Conservation (phyloP, 768 basidiomycete genomes). For the Hericium rajendrae region DNA sequence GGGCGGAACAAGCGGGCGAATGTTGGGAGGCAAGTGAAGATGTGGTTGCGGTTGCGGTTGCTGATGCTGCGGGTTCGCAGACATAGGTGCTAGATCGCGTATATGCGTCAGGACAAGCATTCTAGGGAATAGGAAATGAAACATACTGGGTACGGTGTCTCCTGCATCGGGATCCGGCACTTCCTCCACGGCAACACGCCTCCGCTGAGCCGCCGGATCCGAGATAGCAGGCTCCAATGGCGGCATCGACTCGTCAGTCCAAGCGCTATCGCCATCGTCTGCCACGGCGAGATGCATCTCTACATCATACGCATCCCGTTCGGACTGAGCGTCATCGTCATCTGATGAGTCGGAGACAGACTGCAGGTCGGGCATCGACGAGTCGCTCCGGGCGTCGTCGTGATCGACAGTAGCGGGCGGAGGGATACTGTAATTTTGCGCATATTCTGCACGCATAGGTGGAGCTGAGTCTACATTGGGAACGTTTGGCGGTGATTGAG, state of each 20-base stretch:
- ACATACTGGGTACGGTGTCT: not conserved
- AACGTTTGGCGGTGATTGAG: no score
- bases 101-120: no score
- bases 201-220: not conserved
- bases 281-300: constrained; percentile 10
- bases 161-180: not conserved
- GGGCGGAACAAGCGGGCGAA: not conserved
- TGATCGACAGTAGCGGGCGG: not conserved
- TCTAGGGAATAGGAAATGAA: not conserved
- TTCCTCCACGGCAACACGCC: not conserved
- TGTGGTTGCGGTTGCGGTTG: not conserved
- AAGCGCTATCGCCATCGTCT: constrained; percentile 2
- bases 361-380: not conserved
- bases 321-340: not conserved
- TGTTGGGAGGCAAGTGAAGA: not conserved
- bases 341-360: constrained; percentile 5
- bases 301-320: constrained; percentile 11
- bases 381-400: not conserved
- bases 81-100: not conserved
- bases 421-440: not conserved
- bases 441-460: not conserved
- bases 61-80: not conserved
- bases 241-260: not conserved
- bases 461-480: not conserved
- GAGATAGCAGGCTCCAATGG: not conserved